Conservation (phyloP, 441 rosid species). For the Erodium chrysanthum region DNA sequence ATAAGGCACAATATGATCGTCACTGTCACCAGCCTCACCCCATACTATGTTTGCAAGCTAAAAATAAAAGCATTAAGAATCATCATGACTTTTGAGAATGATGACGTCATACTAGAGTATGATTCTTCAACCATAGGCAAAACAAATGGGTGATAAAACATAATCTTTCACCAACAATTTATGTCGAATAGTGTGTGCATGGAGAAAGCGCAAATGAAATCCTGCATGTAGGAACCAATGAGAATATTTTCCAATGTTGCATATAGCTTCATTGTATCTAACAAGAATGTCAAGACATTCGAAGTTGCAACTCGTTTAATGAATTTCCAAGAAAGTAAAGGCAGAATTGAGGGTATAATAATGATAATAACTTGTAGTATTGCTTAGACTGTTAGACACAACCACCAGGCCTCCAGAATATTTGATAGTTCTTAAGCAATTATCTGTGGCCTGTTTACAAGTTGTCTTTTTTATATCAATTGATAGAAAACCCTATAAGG, state of each 20-base stretch:
- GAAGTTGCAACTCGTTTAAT: too few species aligned
- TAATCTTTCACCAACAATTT: not conserved
- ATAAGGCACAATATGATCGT: conserved; percentile 75
- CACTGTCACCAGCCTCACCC: conserved; percentile 62
- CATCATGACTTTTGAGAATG: conserved; percentile 6
- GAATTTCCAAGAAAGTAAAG: too few species aligned
- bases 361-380: too few species aligned
- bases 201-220: not conserved
- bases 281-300: too few species aligned
- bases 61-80: conserved; percentile 19
- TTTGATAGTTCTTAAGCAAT: too few species aligned
- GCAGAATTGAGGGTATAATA: too few species aligned
- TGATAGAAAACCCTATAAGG: too few species aligned
- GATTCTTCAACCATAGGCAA: not conserved
- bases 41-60: conserved; percentile 86
- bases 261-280: too few species aligned
- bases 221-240: not conserved
- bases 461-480: too few species aligned
- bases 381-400: too few species aligned
- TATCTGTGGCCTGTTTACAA: too few species aligned
- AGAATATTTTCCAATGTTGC: not conserved
- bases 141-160: not conserved
- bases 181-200: not conserved
- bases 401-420: too few species aligned
- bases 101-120: not conserved